These are phyloP conservation scores for Solanum dulcamara DNA, from an alignment of 257 asterid species.

Conservation along the genomic window DNA sequence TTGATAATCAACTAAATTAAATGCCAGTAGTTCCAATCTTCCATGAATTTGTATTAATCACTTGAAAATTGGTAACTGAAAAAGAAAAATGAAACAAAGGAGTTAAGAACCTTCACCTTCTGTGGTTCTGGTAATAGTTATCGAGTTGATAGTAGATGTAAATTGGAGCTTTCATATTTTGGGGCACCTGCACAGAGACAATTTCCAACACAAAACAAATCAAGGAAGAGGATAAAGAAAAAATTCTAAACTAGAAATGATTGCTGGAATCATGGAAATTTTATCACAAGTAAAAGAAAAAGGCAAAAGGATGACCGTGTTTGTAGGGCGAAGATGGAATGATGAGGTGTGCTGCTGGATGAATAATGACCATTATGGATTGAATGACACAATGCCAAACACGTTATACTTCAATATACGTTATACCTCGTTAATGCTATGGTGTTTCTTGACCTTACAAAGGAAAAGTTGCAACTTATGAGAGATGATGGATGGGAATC, in stretches of 20 bases:
- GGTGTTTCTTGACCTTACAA: background rate
- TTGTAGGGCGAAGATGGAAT: background rate
- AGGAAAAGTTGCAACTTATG: background rate
- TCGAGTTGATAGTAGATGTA: slow-evolving; percentile 71
- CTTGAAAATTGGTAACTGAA: background rate
- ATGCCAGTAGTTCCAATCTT: background rate
- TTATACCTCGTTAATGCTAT: background rate
- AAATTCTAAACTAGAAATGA: background rate
- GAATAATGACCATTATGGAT: background rate
- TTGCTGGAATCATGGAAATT: background rate
- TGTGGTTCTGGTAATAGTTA: slow-evolving; percentile 74
- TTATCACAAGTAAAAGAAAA: background rate
- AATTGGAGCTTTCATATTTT: slow-evolving; percentile 67
- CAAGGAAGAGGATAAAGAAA: background rate
- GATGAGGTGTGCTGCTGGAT: background rate
- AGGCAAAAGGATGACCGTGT: background rate
- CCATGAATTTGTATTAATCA: background rate
- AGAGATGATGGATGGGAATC: background rate
- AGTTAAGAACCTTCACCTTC: slow-evolving; percentile 34
- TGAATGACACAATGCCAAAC: background rate
- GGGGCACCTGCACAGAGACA: slow-evolving; percentile 31
- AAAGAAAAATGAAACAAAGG: background rate
- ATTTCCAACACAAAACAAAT: background rate
- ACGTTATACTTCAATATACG: background rate
- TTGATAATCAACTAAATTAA: background rate